Percentiles rank a stretch among this genome's conserved stretches.
Conservation (phyloP, 2,329 filamentous ascomycete species). For the Pestalotiopsis sp. region DNA sequence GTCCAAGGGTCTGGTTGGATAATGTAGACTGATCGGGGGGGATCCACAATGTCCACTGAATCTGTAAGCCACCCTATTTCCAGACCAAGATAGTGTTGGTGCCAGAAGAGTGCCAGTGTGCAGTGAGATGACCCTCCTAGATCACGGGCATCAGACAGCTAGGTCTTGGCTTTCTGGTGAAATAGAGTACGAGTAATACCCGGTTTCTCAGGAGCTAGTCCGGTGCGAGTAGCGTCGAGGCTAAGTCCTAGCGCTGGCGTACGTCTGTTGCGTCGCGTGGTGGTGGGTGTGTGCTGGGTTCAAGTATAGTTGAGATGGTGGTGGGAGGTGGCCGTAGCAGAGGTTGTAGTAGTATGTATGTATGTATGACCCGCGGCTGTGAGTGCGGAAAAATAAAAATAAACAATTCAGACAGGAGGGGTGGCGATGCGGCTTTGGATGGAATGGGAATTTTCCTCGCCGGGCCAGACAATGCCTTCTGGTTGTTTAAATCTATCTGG, state of each 20-base stretch:
- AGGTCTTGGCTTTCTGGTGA: neutral
- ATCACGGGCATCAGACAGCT: slow-evolving; percentile 11
- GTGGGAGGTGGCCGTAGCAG: neutral
- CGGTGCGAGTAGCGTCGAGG: slow-evolving; percentile 4
- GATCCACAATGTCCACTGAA: slow-evolving; percentile 28
- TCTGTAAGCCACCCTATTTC: slow-evolving; percentile 8
- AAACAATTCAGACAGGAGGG: neutral
- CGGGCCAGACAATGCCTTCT: neutral
- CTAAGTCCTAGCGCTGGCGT: slow-evolving; percentile 7
- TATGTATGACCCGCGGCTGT: neutral
- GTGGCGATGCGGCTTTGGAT: neutral
- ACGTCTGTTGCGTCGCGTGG: neutral
- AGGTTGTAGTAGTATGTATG: neutral
- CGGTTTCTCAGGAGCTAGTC: slow-evolving; percentile 2
- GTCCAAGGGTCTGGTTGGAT: slow-evolving; percentile 26
- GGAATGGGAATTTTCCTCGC: neutral
- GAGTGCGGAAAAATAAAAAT: slow-evolving; percentile 4
- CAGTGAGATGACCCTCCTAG: slow-evolving; percentile 7
- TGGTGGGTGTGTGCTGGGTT: neutral
- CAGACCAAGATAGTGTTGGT: slow-evolving; percentile 10
- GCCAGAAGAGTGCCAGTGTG: neutral
- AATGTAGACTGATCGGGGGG: slow-evolving; percentile 28
- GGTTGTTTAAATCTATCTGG: neutral
- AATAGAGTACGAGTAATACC: slow-evolving; percentile 9
- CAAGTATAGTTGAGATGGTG: neutral